Percentiles rank a stretch among this genome's conserved stretches.
Evolutionary conservation across 306 rosid genomes (phyloP).

Genomic region (Vigna reflexopilosa): DNA sequence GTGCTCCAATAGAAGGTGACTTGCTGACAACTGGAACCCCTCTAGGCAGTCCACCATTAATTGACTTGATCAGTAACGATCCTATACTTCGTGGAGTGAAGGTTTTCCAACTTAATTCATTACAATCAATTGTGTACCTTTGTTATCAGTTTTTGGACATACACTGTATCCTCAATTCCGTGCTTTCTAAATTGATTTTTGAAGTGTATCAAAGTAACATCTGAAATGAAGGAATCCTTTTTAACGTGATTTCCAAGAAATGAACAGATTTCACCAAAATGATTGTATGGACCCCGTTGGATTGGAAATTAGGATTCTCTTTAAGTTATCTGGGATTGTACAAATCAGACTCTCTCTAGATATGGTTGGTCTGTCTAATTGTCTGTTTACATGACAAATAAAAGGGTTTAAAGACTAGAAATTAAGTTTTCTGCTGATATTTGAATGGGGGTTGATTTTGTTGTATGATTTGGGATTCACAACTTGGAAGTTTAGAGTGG

Average conservation of each 20-base stretch:
- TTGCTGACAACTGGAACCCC: constrained; percentile 83
- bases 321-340: not conserved
- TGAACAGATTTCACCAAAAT: constrained; percentile 1
- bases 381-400: too few relatives aligned
- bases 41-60: constrained; percentile 81
- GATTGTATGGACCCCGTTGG: not conserved
- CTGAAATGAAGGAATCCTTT: constrained; percentile 26
- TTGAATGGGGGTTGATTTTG: too few relatives aligned
- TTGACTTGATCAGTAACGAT: constrained; percentile 91
- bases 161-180: not conserved
- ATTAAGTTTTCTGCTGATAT: too few relatives aligned
- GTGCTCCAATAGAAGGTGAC: constrained; percentile 74
- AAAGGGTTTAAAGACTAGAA: too few relatives aligned
- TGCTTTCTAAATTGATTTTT: not conserved
- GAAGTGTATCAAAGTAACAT: constrained; percentile 27
- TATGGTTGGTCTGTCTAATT: too few relatives aligned
- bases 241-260: constrained; percentile 10
- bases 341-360: not conserved
- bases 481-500: too few relatives aligned
- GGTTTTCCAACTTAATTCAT: constrained; percentile 59
- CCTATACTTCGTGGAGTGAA: constrained; percentile 87
- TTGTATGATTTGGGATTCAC: too few relatives aligned
- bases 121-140: constrained; percentile 21
- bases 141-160: constrained; percentile 1
- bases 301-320: constrained; percentile 1